Percentiles rank a stretch among this genome's conserved stretches.
Evolutionary conservation across 805 yeast species (phyloP).

Genomic region (Wickerhamomyces chaumierensis): DNA sequence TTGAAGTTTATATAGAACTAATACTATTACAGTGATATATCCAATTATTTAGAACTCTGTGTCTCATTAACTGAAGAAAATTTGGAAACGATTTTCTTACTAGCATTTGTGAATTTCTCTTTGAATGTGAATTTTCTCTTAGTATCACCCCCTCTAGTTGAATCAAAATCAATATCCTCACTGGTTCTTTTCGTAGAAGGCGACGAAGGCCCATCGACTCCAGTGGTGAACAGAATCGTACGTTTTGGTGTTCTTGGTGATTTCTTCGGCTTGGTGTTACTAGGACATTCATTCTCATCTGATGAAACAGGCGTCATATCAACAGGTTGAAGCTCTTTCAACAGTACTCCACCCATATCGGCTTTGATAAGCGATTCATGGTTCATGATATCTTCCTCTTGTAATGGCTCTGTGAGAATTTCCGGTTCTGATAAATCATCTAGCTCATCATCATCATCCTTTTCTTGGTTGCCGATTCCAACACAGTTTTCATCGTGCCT

Average conservation of each 20-base stretch:
- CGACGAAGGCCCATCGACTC: slow-evolving; percentile 7
- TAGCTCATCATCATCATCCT: slow-evolving; percentile 8
- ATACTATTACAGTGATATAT: too few species aligned
- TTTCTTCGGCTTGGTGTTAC: slow-evolving; percentile 1
- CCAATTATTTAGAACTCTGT: not conserved
- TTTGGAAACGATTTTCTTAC: slow-evolving; percentile 18
- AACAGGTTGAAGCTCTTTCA: too few species aligned
- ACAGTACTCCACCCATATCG: not conserved
- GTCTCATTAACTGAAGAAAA: slow-evolving; percentile 4
- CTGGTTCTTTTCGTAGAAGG: slow-evolving; percentile 6
- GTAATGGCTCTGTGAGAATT: slow-evolving; percentile 10
- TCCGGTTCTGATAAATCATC: slow-evolving; percentile 3
- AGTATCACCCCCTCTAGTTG: not conserved
- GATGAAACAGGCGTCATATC: too few species aligned
- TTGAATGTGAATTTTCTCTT: slow-evolving; percentile 12
- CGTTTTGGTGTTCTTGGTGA: not conserved
- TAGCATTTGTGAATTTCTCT: slow-evolving; percentile 15
- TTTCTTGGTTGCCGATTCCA: slow-evolving; percentile 3
- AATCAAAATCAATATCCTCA: slow-evolving; percentile 1
- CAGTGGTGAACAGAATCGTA: not conserved
- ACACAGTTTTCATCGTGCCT: not conserved
- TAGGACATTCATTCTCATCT: slow-evolving; percentile 3
- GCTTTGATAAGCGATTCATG: slow-evolving; percentile 1
- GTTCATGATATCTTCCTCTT: slow-evolving; percentile 11
- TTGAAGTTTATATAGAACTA: too few species aligned